Conservation (phyloP, 495 filamentous ascomycete genomes). For the Saxophila tyrrhenica region DNA sequence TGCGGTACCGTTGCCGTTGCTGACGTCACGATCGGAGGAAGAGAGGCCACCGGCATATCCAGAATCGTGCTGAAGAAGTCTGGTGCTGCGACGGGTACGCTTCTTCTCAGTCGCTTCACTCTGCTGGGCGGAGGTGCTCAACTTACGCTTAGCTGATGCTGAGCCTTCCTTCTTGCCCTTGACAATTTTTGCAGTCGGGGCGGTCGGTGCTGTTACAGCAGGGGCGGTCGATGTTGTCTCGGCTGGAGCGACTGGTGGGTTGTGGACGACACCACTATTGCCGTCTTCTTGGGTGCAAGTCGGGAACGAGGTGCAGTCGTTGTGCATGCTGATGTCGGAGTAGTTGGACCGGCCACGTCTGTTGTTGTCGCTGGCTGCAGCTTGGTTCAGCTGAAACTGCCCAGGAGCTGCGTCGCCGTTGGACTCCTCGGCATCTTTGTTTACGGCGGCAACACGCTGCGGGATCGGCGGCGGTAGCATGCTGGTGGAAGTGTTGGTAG, state of each 20-base stretch:
- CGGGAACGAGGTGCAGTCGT: conserved; percentile 14
- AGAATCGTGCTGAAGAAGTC: conserved; percentile 16
- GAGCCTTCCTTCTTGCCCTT: conserved; percentile 18
- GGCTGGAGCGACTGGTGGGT: not conserved
- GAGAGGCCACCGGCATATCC: conserved; percentile 2
- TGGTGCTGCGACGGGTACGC: conserved; percentile 5
- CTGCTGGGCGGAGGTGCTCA: not conserved
- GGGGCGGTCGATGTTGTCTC: too few species aligned
- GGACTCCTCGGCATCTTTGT: not conserved
- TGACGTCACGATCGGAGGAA: not conserved
- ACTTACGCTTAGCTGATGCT: conserved; percentile 10
- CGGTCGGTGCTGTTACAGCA: too few species aligned
- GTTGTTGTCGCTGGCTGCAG: not conserved
- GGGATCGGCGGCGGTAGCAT: conserved; percentile 14
- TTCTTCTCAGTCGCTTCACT: not conserved
- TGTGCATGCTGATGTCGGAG: conserved; percentile 22
- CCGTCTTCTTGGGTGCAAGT: conserved; percentile 13
- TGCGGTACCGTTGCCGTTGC: not conserved
- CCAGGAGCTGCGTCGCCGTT: not conserved
- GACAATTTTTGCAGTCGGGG: not conserved
- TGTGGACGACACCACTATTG: conserved; percentile 11
- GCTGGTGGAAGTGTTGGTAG: not conserved
- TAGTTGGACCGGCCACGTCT: conserved; percentile 10
- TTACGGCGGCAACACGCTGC: not conserved
- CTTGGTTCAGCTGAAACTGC: not conserved